A percentile compares a stretch with the other conserved stretches of the same genome.
phyloP scores from a whole-genome alignment of 2,329 filamentous ascomycete species.

The Phialemoniopsis sp. region DNA sequence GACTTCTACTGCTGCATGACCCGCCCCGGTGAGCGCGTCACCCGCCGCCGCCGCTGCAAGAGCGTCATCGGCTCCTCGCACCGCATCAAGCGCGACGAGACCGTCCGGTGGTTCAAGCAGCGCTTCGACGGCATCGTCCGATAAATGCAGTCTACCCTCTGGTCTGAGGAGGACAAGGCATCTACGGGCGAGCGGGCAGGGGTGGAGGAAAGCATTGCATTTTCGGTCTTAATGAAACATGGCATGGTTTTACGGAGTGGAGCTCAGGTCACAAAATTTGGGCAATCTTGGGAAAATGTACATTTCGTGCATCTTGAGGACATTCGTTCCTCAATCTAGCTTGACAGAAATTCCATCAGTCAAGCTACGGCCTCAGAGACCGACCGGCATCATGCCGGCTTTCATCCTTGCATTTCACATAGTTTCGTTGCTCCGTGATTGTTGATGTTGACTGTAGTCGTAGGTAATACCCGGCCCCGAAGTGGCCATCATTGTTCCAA shows the following conservation, averaged over 20 bases:
- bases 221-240: conserved; percentile 9
- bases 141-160: conserved; percentile 55
- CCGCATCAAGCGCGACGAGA: conserved; percentile 92
- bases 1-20: conserved; percentile 99
- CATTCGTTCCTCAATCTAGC: conserved; percentile 45
- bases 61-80: conserved; percentile 81
- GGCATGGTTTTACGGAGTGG: conserved; percentile 11
- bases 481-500: too few species aligned
- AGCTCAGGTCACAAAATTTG: conserved; percentile 13
- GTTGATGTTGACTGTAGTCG: too few species aligned
- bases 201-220: conserved; percentile 13
- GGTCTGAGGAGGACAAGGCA: conserved; percentile 10
- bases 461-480: too few species aligned
- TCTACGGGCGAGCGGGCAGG: conserved; percentile 16
- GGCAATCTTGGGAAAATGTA: conserved; percentile 25
- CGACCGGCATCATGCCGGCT: conserved; percentile 68
- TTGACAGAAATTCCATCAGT: conserved; percentile 49
- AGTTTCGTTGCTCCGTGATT: too few species aligned
- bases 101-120: conserved; percentile 89
- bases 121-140: conserved; percentile 98
- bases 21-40: conserved; percentile 96
- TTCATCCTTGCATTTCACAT: conserved; percentile 16
- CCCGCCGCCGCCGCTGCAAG: conserved; percentile 89
- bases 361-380: conserved; percentile 69
- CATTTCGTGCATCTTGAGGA: conserved; percentile 35